phyloP scores from a whole-genome alignment of 345 rosid genomes.

The Populus pruinosa region DNA sequence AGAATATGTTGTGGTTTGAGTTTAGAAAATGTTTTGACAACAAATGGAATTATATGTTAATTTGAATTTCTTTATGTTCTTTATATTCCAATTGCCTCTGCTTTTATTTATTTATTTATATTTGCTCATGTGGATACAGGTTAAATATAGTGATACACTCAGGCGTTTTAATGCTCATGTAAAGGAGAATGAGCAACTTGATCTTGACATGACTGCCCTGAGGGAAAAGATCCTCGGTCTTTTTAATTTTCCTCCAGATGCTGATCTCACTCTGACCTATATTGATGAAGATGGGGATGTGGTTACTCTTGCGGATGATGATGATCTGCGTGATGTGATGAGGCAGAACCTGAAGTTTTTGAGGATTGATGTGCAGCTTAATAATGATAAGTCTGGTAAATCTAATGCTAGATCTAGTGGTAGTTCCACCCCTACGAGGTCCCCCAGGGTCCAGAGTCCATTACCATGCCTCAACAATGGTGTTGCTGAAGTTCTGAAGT shows the following conservation, averaged over 20 bases:
- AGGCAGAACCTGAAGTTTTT: conserved; percentile 72
- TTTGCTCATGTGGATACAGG: conserved; percentile 41
- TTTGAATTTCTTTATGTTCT: not conserved
- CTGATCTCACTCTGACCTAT: conserved; percentile 61
- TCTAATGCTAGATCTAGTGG: conserved; percentile 46
- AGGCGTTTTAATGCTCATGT: conserved; percentile 72
- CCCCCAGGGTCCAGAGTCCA: conserved; percentile 35
- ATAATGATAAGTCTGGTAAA: conserved; percentile 26
- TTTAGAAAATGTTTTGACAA: not conserved
- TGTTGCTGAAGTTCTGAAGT: conserved; percentile 51
- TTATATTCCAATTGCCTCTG: not conserved
- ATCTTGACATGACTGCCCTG: conserved; percentile 57
- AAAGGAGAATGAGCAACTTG: conserved; percentile 52
- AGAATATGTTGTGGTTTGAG: not conserved
- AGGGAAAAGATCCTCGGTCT: conserved; percentile 60
- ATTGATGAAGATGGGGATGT: conserved; percentile 88
- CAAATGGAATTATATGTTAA: not conserved
- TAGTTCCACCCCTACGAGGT: conserved; percentile 51
- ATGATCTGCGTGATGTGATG: conserved; percentile 66
- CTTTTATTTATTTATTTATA: not conserved
- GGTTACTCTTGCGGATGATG: conserved; percentile 71
- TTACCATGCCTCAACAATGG: conserved; percentile 36
- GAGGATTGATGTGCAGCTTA: conserved; percentile 51
- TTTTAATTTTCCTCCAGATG: conserved; percentile 50
- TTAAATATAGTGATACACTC: conserved; percentile 61